These are phyloP conservation scores for Leucocoprinus leucothites DNA, from an alignment of 768 basidiomycete species.

Conservation along the genomic window DNA sequence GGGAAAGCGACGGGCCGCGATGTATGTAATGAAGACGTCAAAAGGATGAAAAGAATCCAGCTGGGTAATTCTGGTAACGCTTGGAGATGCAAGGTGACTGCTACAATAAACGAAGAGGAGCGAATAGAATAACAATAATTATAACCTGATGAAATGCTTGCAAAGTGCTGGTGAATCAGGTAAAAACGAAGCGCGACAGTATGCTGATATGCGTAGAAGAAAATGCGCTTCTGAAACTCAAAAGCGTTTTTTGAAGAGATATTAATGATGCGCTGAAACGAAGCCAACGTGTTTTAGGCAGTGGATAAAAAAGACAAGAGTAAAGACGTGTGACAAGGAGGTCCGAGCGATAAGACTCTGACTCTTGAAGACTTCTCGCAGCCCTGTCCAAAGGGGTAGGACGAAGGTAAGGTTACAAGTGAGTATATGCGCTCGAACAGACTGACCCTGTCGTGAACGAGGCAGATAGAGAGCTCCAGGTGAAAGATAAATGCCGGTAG, in stretches of 20 bases:
- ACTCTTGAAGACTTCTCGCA: background rate
- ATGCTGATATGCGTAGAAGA: conserved; percentile 8
- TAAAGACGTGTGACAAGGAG: conserved; percentile 10
- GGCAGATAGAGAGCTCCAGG: background rate
- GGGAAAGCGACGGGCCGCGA: background rate
- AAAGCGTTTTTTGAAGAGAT: conserved; percentile 7
- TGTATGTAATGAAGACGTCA: conserved; percentile 3
- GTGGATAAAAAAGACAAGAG: background rate
- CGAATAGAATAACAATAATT: conserved; percentile 11
- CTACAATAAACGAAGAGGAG: background rate
- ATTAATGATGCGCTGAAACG: background rate
- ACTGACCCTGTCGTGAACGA: background rate
- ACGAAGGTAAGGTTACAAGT: background rate
- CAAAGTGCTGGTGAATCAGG: background rate
- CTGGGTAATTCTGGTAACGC: conserved; percentile 8
- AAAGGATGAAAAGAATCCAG: background rate
- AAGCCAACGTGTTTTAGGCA: conserved; percentile 6
- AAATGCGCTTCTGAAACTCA: background rate
- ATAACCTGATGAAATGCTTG: conserved; percentile 3
- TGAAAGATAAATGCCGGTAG: background rate
- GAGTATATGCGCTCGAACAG: conserved; percentile 12
- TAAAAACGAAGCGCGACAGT: background rate
- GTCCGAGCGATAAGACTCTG: background rate
- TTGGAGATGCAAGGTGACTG: background rate
- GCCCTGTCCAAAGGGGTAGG: background rate